Evolutionary conservation across 1,139 yeast species (phyloP), one percentile per base, ranked within the genome.

Genomic region (Candida frijolesensis): DNA sequence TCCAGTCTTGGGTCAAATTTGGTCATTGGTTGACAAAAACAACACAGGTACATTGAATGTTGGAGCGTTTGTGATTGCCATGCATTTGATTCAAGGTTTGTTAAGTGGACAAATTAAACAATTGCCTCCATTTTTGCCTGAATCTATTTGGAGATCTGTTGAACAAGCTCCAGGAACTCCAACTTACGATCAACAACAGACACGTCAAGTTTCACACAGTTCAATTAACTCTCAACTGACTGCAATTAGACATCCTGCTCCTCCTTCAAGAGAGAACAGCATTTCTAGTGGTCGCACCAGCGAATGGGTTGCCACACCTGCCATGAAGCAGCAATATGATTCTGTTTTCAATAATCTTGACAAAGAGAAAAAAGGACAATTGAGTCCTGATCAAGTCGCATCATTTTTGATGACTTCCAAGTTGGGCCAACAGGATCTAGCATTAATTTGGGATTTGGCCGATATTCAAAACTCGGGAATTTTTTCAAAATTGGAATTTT

Each of bases 361-460:
- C 64, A 85, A 85, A 57, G 57, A 74, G 9, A 78, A 79, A 40
- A 56, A 73, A 1, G 97, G 96, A 2, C 66, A 76, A 1, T 79
- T 94, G 60, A 83, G 85, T 33, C 88, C 92, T 8, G 81, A 79
- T 54, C 92, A 90, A 57, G 94, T 95, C 42, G 99, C 96, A 2
- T 85, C 88, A 7, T 91, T 92, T 65, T 82, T 95, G 62, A 84
- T 90, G 78, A 87, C 96, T 10, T 92, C 98, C 2, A 89, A 89
- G 56, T 79, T 95, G 53, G 79, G 85, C 44, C 97, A 92, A 62
- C 95, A 89, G 51, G 85, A 83, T 37, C 78, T 95, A 58, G 99
- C 99, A 1, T 75, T 83, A 30, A 84, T 95, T 42, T 95, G 99
- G 99, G 98, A 94, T 67, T 77, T 94, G 61, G 84, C 98, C 6